Evolutionary conservation across 495 filamentous ascomycete genomes (phyloP).

Genomic region (Hypoxylon rickii): DNA sequence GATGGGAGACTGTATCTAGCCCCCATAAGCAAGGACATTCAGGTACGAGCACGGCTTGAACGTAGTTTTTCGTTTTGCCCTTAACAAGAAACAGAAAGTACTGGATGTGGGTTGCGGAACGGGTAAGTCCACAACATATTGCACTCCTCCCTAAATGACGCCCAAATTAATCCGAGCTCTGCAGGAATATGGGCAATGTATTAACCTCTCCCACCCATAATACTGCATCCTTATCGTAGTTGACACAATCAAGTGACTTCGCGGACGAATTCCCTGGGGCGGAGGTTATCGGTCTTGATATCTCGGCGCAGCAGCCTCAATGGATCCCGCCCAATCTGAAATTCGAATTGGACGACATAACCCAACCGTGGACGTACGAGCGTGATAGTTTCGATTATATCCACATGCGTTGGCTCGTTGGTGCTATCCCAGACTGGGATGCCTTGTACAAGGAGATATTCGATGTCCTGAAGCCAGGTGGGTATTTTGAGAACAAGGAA

Average conservation of each 20-base stretch:
- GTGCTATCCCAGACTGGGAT: conserved; percentile 61
- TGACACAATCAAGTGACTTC: conserved; percentile 52
- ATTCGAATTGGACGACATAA: conserved; percentile 62
- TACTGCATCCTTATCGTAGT: not conserved
- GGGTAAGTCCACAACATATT: conserved; percentile 27
- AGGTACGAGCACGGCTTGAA: conserved; percentile 35
- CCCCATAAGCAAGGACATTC: conserved; percentile 34
- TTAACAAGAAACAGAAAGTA: conserved; percentile 31
- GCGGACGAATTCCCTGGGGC: conserved; percentile 58
- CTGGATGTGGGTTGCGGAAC: conserved; percentile 47
- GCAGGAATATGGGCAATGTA: conserved; percentile 49
- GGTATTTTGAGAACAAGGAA: conserved; percentile 54
- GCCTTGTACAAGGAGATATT: conserved; percentile 40
- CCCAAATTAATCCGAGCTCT: not conserved
- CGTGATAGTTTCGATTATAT: conserved; percentile 60
- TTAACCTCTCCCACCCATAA: not conserved
- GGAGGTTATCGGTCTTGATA: conserved; percentile 61
- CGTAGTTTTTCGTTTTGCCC: not conserved
- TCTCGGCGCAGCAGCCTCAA: conserved; percentile 55
- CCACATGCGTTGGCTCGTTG: conserved; percentile 62
- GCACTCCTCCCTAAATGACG: not conserved
- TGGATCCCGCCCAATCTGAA: conserved; percentile 55
- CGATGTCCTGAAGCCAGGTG: conserved; percentile 37
- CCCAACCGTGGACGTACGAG: conserved; percentile 53
- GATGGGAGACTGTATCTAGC: conserved; percentile 52